phyloP scores from a whole-genome alignment of 202 grass and related monocot species.

The Dendrocalamus latiflorus region DNA sequence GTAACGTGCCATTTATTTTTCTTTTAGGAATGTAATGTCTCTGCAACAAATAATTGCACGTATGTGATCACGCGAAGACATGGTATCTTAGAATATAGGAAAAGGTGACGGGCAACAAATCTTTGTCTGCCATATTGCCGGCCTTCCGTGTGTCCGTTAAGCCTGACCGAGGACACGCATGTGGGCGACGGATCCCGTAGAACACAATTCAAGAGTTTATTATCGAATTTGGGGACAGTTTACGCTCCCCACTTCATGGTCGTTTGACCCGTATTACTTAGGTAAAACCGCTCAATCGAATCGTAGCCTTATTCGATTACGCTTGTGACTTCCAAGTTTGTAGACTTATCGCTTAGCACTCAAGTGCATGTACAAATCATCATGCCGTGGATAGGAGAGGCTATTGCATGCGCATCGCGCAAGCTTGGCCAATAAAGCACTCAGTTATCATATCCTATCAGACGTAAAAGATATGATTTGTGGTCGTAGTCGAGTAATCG shows the following conservation, averaged over 20 bases:
- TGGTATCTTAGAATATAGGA: not conserved
- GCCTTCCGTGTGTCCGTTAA: not conserved
- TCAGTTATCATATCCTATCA: not conserved
- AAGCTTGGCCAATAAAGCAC: not conserved
- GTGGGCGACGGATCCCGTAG: not conserved
- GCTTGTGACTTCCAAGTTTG: not conserved
- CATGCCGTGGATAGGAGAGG: not conserved
- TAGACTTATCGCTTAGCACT: not conserved
- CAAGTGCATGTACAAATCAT: not conserved
- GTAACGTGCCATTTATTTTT: no score
- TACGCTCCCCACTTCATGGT: not conserved
- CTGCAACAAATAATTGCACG: not conserved
- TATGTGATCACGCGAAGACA: not conserved
- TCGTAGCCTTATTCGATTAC: not conserved
- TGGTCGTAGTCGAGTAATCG: no score
- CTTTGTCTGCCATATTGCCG: constrained; percentile 13
- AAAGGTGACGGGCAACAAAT: not conserved
- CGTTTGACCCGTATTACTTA: not conserved
- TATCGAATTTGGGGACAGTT: not conserved
- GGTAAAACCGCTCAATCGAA: constrained; percentile 25
- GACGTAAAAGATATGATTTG: no score
- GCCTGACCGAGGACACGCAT: not conserved
- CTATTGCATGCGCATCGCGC: not conserved
- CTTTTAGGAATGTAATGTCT: no score
- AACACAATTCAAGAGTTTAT: constrained; percentile 1